Evolutionary conservation across 495 filamentous ascomycete species (phyloP), one percentile per base, ranked within the genome.

Genomic region (Neurospora sp.): DNA sequence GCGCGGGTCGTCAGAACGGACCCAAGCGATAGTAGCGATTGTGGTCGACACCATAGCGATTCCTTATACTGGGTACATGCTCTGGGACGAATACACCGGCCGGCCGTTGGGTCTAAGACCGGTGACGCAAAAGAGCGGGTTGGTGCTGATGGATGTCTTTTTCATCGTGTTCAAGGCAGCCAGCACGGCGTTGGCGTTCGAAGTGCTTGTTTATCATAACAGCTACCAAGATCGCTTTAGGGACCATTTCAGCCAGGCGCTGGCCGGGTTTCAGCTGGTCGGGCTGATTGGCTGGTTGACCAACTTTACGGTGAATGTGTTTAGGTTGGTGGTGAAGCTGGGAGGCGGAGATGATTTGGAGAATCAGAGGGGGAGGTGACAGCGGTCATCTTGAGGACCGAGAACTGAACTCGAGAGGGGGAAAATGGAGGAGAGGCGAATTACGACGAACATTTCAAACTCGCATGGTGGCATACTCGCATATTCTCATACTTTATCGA

Each of bases 131-230:
- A 98, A 98, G 79, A 91, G 97, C 76, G 88, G 92, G 27, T 87
- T 99, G 72, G 88, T 97, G 70, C 89, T 99, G 72, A 87, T 97
- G 74, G 96, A 99, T 82, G 86, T 98, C 4, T 88, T 97, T 79
- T 99, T 99, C 80, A 96, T 99, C 75, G 93, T 98, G 38, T 97
- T 99, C 81, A 93, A 97, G 79, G 92, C 94, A 1, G 93, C 94
- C 59, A 98, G 97, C 81, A 83, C 97, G 46, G 92, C 92, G 70
- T 82, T 99, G 77, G 94, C 96, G 11, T 97, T 98, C 79, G 91
- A 92, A 79, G 90, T 92, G 11, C 82, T 97, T 69, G 89, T 88
- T 10, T 93, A 94, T 80, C 88, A 90, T 69, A 86, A 88, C 48
- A 80, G 80, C 54, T 79, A 81, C 6, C 76, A 71, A 41, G 77